Percentiles rank a stretch among this genome's conserved stretches.
These are phyloP conservation scores for Wickerhamiella kurtzmanii DNA, from an alignment of 805 yeast species.

Conservation along the genomic window DNA sequence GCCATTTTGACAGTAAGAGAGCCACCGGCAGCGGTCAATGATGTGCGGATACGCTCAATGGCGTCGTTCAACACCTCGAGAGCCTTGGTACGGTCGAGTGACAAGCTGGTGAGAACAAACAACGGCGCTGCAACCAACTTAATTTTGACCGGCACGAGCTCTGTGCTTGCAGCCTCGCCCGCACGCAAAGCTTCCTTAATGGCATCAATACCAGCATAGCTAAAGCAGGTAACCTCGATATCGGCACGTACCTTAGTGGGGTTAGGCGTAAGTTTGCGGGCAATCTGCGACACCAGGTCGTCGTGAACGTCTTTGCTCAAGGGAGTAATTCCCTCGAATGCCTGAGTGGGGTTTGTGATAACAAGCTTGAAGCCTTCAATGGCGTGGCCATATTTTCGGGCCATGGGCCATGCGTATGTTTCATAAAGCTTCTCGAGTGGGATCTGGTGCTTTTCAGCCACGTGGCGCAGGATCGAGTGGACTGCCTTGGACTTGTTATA, in stretches of 20 bases:
- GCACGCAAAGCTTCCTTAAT: constrained; percentile 77
- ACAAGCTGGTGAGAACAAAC: constrained; percentile 84
- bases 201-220: constrained; percentile 96
- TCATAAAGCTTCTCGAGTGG: constrained; percentile 77
- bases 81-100: constrained; percentile 84
- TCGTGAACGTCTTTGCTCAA: constrained; percentile 62
- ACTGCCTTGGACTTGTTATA: constrained; percentile 94
- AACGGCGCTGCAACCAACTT: constrained; percentile 95
- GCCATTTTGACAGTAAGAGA: constrained; percentile 88
- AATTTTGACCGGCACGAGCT: constrained; percentile 77
- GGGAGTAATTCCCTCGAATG: constrained; percentile 59
- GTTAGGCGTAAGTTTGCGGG: constrained; percentile 92
- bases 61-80: constrained; percentile 66
- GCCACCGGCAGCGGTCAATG: constrained; percentile 67
- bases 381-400: constrained; percentile 90
- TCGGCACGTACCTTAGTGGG: constrained; percentile 98
- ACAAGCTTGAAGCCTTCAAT: constrained; percentile 95
- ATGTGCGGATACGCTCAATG: constrained; percentile 56
- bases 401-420: constrained; percentile 93
- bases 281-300: constrained; percentile 75
- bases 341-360: constrained; percentile 72
- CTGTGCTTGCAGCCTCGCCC: constrained; percentile 75
- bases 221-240: constrained; percentile 91
- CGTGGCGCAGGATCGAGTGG: constrained; percentile 94
- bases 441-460: constrained; percentile 90